These are phyloP conservation scores for Punica granatum DNA, from an alignment of 345 rosid species.

Conservation along the genomic window DNA sequence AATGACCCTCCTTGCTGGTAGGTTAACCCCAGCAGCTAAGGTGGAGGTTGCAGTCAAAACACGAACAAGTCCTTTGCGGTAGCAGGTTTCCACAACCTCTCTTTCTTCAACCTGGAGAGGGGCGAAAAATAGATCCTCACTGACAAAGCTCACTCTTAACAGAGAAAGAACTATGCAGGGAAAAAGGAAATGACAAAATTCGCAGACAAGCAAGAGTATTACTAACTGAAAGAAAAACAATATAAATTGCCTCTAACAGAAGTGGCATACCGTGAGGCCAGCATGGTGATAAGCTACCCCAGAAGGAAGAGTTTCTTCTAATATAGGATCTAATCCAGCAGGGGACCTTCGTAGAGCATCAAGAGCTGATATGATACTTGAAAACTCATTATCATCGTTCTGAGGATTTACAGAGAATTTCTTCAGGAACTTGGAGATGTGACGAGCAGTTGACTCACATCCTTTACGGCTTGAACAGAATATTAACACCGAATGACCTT, in stretches of 20 bases:
- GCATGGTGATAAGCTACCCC: slow-evolving; percentile 99
- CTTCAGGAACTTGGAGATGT: slow-evolving; percentile 69
- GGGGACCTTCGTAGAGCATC: slow-evolving; percentile 75
- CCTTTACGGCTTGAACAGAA: slow-evolving; percentile 98
- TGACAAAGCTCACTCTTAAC: not conserved
- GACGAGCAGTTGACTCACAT: slow-evolving; percentile 96
- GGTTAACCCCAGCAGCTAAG: slow-evolving; percentile 95
- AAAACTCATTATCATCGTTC: slow-evolving; percentile 46
- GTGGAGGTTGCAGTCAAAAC: slow-evolving; percentile 97
- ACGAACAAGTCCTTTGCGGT: slow-evolving; percentile 80
- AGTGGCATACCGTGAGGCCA: slow-evolving; percentile 77
- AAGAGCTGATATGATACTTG: slow-evolving; percentile 58
- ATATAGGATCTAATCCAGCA: slow-evolving; percentile 80
- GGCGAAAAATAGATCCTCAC: not conserved
- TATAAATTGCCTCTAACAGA: not conserved
- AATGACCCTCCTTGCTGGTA: slow-evolving; percentile 97
- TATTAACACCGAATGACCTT: slow-evolving; percentile 86
- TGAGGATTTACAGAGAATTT: slow-evolving; percentile 34
- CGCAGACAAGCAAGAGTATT: not conserved
- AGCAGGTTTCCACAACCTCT: slow-evolving; percentile 88
- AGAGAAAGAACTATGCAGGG: not conserved
- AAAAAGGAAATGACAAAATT: not conserved
- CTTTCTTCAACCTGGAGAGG: slow-evolving; percentile 80
- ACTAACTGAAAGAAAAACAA: not conserved
- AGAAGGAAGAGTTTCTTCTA: slow-evolving; percentile 87